Evolutionary conservation across 805 yeast species (phyloP).

Genomic region (Ogataea pini): DNA sequence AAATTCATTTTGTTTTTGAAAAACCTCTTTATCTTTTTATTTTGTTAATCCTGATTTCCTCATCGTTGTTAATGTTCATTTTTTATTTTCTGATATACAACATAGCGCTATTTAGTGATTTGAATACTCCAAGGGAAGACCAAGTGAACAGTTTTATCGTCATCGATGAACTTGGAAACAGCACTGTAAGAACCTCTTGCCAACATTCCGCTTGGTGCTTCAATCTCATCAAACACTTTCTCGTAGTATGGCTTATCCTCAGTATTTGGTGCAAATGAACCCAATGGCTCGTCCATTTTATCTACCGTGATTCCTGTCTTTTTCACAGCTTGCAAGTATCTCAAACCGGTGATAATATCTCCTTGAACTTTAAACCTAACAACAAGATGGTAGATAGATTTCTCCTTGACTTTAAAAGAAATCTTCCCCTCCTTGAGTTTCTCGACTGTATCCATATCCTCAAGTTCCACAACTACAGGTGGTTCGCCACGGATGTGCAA

Average conservation of each 20-base stretch:
- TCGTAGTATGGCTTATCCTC: constrained; percentile 80
- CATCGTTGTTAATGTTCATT: constrained; percentile 1
- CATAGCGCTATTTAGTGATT: constrained; percentile 53
- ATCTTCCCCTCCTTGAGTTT: constrained; percentile 52
- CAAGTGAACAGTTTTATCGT: constrained; percentile 74
- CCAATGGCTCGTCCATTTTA: constrained; percentile 83
- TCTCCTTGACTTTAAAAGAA: constrained; percentile 77
- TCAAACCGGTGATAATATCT: constrained; percentile 80
- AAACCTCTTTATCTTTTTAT: background rate
- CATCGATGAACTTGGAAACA: constrained; percentile 79
- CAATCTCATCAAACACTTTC: constrained; percentile 64
- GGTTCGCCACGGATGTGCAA: constrained; percentile 64
- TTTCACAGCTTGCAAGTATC: constrained; percentile 80
- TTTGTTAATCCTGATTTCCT: background rate
- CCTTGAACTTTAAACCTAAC: constrained; percentile 84
- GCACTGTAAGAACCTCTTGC: constrained; percentile 88
- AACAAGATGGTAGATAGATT: constrained; percentile 67
- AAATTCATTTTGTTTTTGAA: background rate
- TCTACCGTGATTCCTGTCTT: constrained; percentile 88
- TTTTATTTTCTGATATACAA: background rate
- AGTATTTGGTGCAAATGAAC: constrained; percentile 89
- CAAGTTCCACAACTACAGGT: constrained; percentile 70
- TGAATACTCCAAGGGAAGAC: constrained; percentile 83
- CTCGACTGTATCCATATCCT: constrained; percentile 56
- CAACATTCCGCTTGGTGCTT: constrained; percentile 87